Base-by-base conservation (phyloP, 176 grass and related monocot species). In the Areca catechu region DNA sequence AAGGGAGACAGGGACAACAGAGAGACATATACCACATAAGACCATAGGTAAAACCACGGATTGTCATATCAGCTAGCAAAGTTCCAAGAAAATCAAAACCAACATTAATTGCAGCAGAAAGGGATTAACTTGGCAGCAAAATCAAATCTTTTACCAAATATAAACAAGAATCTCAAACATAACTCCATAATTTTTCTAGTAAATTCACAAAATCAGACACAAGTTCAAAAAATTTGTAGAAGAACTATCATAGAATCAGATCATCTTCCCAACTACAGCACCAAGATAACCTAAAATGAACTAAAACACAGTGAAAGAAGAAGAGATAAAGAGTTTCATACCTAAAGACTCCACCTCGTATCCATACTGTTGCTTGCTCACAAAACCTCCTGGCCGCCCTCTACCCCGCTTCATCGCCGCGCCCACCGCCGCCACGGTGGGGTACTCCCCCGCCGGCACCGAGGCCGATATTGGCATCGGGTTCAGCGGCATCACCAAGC, bases 371-470 rank as follows among this genome's bases (percentile, higher is more conserved):
- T 22, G 30, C 19, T 69, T 53, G 23, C 77, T 56, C 54, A 82
- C 66, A 49, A 97, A 79, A 49, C 82, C 83, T 50, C 78, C 55
- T 12, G 81, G 75, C 30, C 84, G 66, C 5, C 83, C 93, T 76
- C 87, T 89, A 48, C 93, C 84, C 48, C 88, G 77, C 73, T 92
- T 98, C 84, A 98, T 92, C 60, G 78, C 83, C 57, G 93, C 76
- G 50, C 93, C 93, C 0, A 98, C 93, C 19, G 81, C 84, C 20
- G 93, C 57, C 16, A 88, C 93, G 21, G 93, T 81, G 68, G 93
- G 92, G 81, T 92, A 98, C 52, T 70, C 81, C 19, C 80, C 80
- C 5, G 58, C 70, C 53, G 90, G 90, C 12, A 63, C 77, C 20
- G 92, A 97, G 16, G 86, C 77, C 9, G 93, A 97, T 71, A 97